phyloP scores from a whole-genome alignment of 192 early-diverging fungal species.

The Piromyces finnis region DNA sequence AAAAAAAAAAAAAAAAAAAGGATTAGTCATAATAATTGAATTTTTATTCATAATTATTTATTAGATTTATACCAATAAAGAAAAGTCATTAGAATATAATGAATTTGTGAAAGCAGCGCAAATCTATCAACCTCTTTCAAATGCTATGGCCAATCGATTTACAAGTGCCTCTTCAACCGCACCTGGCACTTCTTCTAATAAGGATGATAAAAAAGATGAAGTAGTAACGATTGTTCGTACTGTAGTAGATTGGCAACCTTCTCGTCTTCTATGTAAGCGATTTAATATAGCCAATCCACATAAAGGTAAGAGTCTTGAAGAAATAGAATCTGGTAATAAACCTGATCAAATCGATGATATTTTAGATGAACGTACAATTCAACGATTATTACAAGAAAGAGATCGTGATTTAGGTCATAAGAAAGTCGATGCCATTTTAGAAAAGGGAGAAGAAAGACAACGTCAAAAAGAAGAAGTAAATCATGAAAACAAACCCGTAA shows the following conservation, averaged over 20 bases:
- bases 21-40: neutral
- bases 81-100: slow-evolving; percentile 33
- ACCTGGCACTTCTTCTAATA: too few relatives aligned
- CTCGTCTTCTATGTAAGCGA: slow-evolving; percentile 51
- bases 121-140: slow-evolving; percentile 51
- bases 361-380: slow-evolving; percentile 11
- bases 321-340: slow-evolving; percentile 12
- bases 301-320: slow-evolving; percentile 19
- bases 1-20: neutral
- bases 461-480: neutral
- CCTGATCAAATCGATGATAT: slow-evolving; percentile 13
- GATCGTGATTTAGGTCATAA: slow-evolving; percentile 1
- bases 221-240: slow-evolving; percentile 33
- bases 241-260: slow-evolving; percentile 35
- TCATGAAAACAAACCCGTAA: too few relatives aligned
- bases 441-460: slow-evolving; percentile 3
- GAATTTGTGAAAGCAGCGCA: slow-evolving; percentile 62
- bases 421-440: neutral
- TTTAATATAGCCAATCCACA: slow-evolving; percentile 60
- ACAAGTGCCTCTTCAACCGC: too few relatives aligned
- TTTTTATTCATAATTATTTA: slow-evolving; percentile 5
- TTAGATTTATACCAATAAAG: slow-evolving; percentile 16
- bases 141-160: slow-evolving; percentile 54
- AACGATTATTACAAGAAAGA: slow-evolving; percentile 3
- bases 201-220: neutral